Evolutionary conservation across 2,329 filamentous ascomycete species (phyloP).

Genomic region (Helotiales sp.): DNA sequence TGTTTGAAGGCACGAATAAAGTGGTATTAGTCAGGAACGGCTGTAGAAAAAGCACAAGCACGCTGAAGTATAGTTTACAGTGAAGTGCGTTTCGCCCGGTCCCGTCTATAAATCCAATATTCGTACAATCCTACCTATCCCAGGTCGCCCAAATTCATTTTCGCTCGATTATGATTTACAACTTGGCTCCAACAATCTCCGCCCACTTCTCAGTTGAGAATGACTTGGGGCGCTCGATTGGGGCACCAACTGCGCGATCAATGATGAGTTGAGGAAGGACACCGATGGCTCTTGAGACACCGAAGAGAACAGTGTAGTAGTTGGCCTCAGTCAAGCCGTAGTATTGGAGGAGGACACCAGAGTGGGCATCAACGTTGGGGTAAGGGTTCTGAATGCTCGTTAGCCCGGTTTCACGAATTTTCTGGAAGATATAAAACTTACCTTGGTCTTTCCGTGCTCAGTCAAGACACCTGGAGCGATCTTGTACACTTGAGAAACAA

Average conservation of each 20-base stretch:
- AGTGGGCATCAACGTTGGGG: slow-evolving; percentile 89
- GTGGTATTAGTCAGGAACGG: slow-evolving; percentile 24
- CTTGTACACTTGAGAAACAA: slow-evolving; percentile 99
- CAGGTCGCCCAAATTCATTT: slow-evolving; percentile 1
- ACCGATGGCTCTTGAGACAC: slow-evolving; percentile 96
- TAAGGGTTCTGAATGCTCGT: slow-evolving; percentile 2
- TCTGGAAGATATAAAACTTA: no score
- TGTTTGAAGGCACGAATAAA: slow-evolving; percentile 2
- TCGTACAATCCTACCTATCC: slow-evolving; percentile 34
- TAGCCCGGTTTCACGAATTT: not conserved
- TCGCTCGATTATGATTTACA: slow-evolving; percentile 62
- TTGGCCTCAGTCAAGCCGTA: slow-evolving; percentile 98
- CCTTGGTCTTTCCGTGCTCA: slow-evolving; percentile 99
- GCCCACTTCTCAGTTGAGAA: slow-evolving; percentile 98
- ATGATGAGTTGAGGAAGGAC: slow-evolving; percentile 99
- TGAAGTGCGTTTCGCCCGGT: slow-evolving; percentile 34
- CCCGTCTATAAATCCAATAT: slow-evolving; percentile 38
- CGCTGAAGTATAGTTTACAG: slow-evolving; percentile 43
- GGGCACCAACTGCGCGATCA: slow-evolving; percentile 94
- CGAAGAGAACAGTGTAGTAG: slow-evolving; percentile 99
- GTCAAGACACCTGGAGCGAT: slow-evolving; percentile 97
- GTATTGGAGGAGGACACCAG: slow-evolving; percentile 98
- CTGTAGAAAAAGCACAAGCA: slow-evolving; percentile 35
- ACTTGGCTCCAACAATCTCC: slow-evolving; percentile 87
- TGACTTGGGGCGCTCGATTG: slow-evolving; percentile 98